Conservation (phyloP, 2,329 filamentous ascomycete species). For the Cylindrodendrum hubeiense region DNA sequence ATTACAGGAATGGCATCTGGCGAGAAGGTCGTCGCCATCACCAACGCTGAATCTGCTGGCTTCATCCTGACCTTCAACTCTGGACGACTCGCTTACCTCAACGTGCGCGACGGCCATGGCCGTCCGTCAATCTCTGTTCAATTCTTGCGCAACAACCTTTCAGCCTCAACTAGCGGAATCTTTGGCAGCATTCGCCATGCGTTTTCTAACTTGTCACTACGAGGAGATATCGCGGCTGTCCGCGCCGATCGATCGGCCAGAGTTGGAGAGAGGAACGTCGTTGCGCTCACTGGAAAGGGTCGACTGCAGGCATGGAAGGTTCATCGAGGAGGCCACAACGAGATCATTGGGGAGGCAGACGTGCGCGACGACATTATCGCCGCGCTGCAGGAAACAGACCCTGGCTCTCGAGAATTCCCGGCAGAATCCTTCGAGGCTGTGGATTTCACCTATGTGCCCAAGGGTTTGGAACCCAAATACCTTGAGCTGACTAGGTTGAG, state of each 20-base stretch:
- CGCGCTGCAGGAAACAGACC: slow-evolving; percentile 69
- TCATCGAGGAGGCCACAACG: slow-evolving; percentile 87
- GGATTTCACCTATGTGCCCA: slow-evolving; percentile 81
- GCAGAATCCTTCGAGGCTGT: slow-evolving; percentile 77
- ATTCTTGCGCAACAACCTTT: slow-evolving; percentile 75
- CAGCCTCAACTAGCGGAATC: slow-evolving; percentile 72
- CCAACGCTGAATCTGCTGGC: slow-evolving; percentile 87
- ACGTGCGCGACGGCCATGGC: slow-evolving; percentile 87
- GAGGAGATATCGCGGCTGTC: slow-evolving; percentile 85
- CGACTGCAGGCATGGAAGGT: slow-evolving; percentile 89
- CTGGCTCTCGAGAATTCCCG: slow-evolving; percentile 61
- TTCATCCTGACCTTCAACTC: slow-evolving; percentile 88
- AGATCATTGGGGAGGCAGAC: slow-evolving; percentile 79
- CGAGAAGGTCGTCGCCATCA: slow-evolving; percentile 81
- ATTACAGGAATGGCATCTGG: slow-evolving; percentile 82
- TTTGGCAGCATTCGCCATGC: slow-evolving; percentile 86
- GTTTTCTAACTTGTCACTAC: slow-evolving; percentile 76
- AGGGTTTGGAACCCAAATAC: slow-evolving; percentile 63
- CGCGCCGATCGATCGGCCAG: slow-evolving; percentile 77
- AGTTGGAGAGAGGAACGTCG: slow-evolving; percentile 86
- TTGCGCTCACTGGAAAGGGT: slow-evolving; percentile 83
- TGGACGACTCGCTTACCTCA: slow-evolving; percentile 88
- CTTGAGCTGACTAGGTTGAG: slow-evolving; percentile 63
- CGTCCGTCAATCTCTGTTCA: slow-evolving; percentile 84
- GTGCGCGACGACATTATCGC: slow-evolving; percentile 72